Evolutionary conservation across 73 alveolate species (phyloP).

Genomic region (Tetrahymena thermophila): DNA sequence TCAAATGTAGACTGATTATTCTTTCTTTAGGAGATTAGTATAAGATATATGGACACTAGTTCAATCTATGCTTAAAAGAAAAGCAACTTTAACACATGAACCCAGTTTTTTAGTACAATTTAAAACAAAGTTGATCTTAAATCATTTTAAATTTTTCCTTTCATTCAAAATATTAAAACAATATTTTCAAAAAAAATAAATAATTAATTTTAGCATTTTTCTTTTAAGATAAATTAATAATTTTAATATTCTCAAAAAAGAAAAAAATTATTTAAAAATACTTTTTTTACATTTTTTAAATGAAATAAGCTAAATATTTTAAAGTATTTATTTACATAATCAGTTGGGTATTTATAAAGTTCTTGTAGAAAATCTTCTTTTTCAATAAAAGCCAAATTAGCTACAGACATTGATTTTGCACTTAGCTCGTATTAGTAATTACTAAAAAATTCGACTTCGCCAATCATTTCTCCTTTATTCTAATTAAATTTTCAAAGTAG

Average conservation of each 20-base stretch:
- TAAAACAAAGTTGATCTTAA: neutral
- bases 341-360: neutral
- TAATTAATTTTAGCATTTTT: no score
- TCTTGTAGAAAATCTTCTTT: neutral
- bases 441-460: neutral
- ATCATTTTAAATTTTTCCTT: neutral
- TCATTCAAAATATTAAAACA: neutral
- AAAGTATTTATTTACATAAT: neutral
- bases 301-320: no score
- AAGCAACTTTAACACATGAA: neutral
- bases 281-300: no score
- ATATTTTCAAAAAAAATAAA: no score
- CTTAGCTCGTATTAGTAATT: neutral
- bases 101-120: neutral
- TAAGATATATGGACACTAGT: neutral
- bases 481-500: neutral
- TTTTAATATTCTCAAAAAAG: no score
- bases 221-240: no score
- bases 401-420: neutral
- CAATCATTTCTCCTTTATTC: neutral
- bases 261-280: no score
- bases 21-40: neutral
- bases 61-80: neutral
- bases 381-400: neutral
- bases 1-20: neutral